These are phyloP conservation scores for Gnomoniopsis sp. DNA, from an alignment of 2,329 filamentous ascomycete species.

Conservation along the genomic window DNA sequence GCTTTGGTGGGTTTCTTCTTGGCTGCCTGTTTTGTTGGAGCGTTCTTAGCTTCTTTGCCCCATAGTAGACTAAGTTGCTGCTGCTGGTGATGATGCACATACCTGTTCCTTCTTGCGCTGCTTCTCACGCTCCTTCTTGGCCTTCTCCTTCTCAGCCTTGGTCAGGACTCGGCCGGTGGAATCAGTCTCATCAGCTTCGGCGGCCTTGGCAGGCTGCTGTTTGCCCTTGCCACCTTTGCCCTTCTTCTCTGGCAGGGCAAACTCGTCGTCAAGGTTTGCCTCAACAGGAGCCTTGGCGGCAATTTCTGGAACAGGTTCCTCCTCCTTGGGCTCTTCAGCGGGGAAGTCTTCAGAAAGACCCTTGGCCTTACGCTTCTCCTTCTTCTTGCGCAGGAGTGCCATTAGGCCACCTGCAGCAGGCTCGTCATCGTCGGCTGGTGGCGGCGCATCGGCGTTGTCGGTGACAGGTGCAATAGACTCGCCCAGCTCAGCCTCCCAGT, in stretches of 20 bases:
- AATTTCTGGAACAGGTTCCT: slow-evolving; percentile 38
- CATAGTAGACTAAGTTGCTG: neutral
- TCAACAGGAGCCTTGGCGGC: slow-evolving; percentile 72
- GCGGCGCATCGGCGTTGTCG: slow-evolving; percentile 47
- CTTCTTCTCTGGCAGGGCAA: slow-evolving; percentile 75
- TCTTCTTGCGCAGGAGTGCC: slow-evolving; percentile 77
- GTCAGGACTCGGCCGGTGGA: slow-evolving; percentile 72
- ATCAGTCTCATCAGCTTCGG: slow-evolving; percentile 48
- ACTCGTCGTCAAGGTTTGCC: slow-evolving; percentile 80
- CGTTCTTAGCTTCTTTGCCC: slow-evolving; percentile 2
- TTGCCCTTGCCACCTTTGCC: slow-evolving; percentile 57
- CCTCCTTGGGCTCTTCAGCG: slow-evolving; percentile 49
- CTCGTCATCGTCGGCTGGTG: slow-evolving; percentile 50
- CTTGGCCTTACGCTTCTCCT: slow-evolving; percentile 89
- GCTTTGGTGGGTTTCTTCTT: slow-evolving; percentile 70
- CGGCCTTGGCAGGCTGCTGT: slow-evolving; percentile 32
- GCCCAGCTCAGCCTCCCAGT: slow-evolving; percentile 93
- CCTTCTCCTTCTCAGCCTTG: slow-evolving; percentile 97
- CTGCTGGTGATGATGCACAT: neutral
- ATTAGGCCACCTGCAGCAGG: slow-evolving; percentile 63
- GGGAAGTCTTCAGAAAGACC: slow-evolving; percentile 65
- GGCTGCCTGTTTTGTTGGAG: slow-evolving; percentile 59
- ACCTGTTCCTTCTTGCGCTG: slow-evolving; percentile 98
- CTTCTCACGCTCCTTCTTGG: slow-evolving; percentile 98
- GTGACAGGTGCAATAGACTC: slow-evolving; percentile 65